Percentiles rank a stretch among this genome's conserved stretches.
These are phyloP conservation scores for Lodderomyces elongisporus DNA, from an alignment of 1,139 yeast species.

Conservation along the genomic window DNA sequence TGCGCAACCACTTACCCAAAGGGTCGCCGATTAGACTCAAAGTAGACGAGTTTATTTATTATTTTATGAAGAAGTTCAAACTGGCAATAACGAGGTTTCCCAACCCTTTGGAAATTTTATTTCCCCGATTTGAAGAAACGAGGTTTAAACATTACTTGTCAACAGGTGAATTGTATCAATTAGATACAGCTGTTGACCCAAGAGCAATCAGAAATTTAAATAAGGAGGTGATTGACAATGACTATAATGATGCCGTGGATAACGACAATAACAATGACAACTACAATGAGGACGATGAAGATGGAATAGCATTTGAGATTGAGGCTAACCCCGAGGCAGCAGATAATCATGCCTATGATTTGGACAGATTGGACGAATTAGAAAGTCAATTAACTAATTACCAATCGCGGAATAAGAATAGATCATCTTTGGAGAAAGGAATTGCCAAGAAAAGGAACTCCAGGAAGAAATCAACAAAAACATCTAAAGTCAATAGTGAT, in stretches of 20 bases:
- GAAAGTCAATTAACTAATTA: constrained; percentile 19
- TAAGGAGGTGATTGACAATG: constrained; percentile 18
- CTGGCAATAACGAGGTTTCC: constrained; percentile 47
- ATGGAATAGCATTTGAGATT: constrained; percentile 34
- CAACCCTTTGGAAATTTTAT: constrained; percentile 64
- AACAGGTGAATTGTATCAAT: constrained; percentile 46
- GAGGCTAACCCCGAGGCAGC: constrained; percentile 14
- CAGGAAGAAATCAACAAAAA: background rate
- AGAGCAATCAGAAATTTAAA: background rate
- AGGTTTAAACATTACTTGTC: constrained; percentile 34
- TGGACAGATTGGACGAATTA: constrained; percentile 30
- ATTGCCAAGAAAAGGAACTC: constrained; percentile 18
- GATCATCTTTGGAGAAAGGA: constrained; percentile 14
- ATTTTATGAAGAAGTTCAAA: constrained; percentile 63
- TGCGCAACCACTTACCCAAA: constrained; percentile 29
- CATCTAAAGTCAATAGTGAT: constrained; percentile 2
- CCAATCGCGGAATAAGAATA: background rate
- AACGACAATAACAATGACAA: background rate
- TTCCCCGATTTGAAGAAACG: constrained; percentile 53
- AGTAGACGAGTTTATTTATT: constrained; percentile 60
- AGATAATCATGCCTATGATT: constrained; percentile 20
- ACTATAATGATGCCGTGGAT: constrained; percentile 15
- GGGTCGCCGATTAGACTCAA: constrained; percentile 46
- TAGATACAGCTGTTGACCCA: background rate
- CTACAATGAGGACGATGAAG: constrained; percentile 16